Conservation (phyloP, 2,329 filamentous ascomycete species). For the Chaetomiaceae sp. region DNA sequence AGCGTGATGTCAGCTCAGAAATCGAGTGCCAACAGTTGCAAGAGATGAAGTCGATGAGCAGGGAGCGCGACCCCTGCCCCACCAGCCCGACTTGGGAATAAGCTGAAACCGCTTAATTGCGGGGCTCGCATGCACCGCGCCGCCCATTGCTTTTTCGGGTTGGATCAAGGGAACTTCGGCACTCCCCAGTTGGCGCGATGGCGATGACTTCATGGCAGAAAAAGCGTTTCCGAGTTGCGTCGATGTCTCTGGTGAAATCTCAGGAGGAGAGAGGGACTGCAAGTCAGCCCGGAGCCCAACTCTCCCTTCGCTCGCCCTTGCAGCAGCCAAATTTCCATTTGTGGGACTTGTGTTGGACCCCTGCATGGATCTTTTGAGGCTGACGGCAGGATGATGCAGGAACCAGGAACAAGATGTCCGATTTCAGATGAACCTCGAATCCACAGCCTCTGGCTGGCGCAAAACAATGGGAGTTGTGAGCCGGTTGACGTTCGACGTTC, state of each 20-base stretch:
- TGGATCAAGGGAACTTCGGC: background rate
- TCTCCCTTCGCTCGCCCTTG: conserved; percentile 9
- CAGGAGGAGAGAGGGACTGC: background rate
- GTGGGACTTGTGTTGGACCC: conserved; percentile 6
- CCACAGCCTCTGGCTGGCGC: background rate
- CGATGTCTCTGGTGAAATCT: background rate
- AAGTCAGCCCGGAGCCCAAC: background rate
- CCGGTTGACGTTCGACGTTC: too few relatives aligned
- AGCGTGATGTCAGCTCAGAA: too few relatives aligned
- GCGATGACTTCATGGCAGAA: too few relatives aligned
- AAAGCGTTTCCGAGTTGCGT: background rate
- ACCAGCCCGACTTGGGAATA: background rate
- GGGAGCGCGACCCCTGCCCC: background rate
- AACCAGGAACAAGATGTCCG: background rate
- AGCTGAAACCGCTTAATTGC: conserved; percentile 1
- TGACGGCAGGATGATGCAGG: background rate
- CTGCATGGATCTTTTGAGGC: conserved; percentile 16
- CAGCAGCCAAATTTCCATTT: conserved; percentile 7
- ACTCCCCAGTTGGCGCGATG: background rate
- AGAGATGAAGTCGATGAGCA: background rate
- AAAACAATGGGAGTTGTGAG: background rate
- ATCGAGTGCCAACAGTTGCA: too few relatives aligned
- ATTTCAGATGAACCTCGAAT: background rate
- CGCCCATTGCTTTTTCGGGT: background rate
- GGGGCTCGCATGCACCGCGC: background rate